These are phyloP conservation scores for Piper betle DNA, from an alignment of 164 flowering plant species.

Conservation along the genomic window DNA sequence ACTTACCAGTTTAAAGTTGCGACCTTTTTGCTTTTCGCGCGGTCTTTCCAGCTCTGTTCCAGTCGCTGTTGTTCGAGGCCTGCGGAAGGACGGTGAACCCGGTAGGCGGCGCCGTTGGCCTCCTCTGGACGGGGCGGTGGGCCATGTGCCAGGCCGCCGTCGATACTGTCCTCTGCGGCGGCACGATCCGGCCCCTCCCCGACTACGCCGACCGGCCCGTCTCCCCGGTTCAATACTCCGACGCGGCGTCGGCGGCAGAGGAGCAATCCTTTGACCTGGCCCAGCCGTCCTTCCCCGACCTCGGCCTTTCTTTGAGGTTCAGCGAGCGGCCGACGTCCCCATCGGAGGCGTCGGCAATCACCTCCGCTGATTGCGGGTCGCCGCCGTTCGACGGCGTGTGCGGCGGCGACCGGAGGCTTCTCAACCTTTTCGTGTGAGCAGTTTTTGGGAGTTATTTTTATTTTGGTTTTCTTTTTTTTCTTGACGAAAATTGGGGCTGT, in stretches of 20 bases:
- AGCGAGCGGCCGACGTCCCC: constrained; percentile 45
- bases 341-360: constrained; percentile 57
- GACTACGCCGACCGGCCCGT: constrained; percentile 13
- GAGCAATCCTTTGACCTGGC: constrained; percentile 1
- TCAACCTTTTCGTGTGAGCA: constrained; percentile 14
- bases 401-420: constrained; percentile 10
- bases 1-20: too few species aligned
- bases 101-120: constrained; percentile 80
- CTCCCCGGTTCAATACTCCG: constrained; percentile 11
- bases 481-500: too few species aligned
- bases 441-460: too few species aligned
- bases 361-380: constrained; percentile 20
- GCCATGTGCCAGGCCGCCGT: constrained; percentile 67
- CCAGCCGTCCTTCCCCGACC: constrained; percentile 23
- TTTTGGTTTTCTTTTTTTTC: too few species aligned
- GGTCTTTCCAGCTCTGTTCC: constrained; percentile 44
- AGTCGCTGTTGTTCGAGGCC: constrained; percentile 62
- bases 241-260: constrained; percentile 24
- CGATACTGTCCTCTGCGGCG: constrained; percentile 62
- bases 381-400: too few species aligned
- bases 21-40: not conserved
- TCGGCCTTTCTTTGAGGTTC: constrained; percentile 35
- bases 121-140: constrained; percentile 75
- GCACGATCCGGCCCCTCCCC: constrained; percentile 33
- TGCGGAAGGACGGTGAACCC: constrained; percentile 82